These are phyloP conservation scores for Claviceps sp. DNA, from an alignment of 2,329 filamentous ascomycete genomes.

Conservation along the genomic window DNA sequence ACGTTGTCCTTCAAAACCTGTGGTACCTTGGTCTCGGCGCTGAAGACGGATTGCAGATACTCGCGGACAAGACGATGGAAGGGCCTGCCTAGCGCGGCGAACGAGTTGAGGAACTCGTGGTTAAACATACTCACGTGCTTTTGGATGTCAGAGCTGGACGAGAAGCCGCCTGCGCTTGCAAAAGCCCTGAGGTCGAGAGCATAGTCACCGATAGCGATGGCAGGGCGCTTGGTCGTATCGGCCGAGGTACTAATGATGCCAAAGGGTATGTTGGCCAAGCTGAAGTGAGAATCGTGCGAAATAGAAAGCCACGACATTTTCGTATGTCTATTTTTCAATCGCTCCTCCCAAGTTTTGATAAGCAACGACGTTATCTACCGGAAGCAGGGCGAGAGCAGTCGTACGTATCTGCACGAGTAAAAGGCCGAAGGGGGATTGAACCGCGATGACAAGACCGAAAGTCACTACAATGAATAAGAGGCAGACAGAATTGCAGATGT, in stretches of 20 bases:
- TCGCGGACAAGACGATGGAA: slow-evolving; percentile 57
- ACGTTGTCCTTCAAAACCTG: slow-evolving; percentile 23
- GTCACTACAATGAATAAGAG: background rate
- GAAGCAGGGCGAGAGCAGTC: background rate
- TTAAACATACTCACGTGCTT: slow-evolving; percentile 15
- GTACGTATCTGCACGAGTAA: background rate
- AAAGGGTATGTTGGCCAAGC: slow-evolving; percentile 70
- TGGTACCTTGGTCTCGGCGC: slow-evolving; percentile 34
- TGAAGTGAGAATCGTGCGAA: slow-evolving; percentile 35
- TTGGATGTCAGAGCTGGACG: slow-evolving; percentile 12
- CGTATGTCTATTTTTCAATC: background rate
- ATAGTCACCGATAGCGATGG: slow-evolving; percentile 59
- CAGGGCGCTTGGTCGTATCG: slow-evolving; percentile 44
- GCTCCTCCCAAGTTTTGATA: too few species aligned
- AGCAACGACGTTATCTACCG: background rate
- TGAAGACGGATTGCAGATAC: slow-evolving; percentile 50
- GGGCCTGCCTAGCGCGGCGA: slow-evolving; percentile 44
- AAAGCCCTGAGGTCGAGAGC: slow-evolving; percentile 58
- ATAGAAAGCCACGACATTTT: slow-evolving; percentile 15
- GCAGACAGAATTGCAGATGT: background rate
- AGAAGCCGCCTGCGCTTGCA: slow-evolving; percentile 29
- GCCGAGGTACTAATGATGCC: slow-evolving; percentile 59
- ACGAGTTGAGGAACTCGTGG: slow-evolving; percentile 17
- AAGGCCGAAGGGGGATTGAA: background rate
- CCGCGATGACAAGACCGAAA: background rate